Conservation (phyloP, 2,329 filamentous ascomycete genomes). For the Nemania sp. region DNA sequence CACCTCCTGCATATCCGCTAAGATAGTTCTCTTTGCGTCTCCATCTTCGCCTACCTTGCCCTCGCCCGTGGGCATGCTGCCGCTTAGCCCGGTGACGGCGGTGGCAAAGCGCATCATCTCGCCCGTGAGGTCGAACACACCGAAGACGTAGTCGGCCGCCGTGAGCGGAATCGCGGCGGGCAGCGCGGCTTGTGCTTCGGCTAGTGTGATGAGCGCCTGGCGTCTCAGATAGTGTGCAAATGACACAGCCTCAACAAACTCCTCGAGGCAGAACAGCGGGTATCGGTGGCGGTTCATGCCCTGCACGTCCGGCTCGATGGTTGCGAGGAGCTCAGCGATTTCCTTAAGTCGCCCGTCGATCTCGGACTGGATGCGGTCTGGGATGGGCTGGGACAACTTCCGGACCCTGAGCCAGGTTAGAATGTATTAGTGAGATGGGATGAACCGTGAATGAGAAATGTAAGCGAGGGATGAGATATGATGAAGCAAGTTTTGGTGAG, state of each 20-base stretch:
- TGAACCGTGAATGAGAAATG: too few relatives aligned
- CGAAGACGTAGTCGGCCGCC: conserved; percentile 84
- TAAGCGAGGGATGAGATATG: neutral
- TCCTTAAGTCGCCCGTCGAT: conserved; percentile 69
- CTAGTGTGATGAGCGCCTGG: conserved; percentile 72
- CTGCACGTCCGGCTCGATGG: conserved; percentile 72
- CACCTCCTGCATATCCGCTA: conserved; percentile 79
- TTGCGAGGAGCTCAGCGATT: conserved; percentile 69
- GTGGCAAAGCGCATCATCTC: conserved; percentile 98
- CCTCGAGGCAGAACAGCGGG: conserved; percentile 84
- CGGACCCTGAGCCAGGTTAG: conserved; percentile 58
- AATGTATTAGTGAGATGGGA: neutral
- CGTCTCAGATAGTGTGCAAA: conserved; percentile 86
- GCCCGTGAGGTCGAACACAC: conserved; percentile 90
- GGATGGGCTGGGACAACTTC: conserved; percentile 63
- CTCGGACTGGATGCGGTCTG: conserved; percentile 69
- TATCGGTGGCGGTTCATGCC: conserved; percentile 84
- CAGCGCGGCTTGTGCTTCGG: conserved; percentile 58
- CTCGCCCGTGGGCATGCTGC: conserved; percentile 51
- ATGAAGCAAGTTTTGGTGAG: neutral
- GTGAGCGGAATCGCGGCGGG: conserved; percentile 65
- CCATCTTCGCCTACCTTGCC: neutral
- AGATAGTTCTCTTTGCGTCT: conserved; percentile 56
- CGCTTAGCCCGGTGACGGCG: conserved; percentile 78
- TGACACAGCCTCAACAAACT: conserved; percentile 88